Base-by-base conservation (phyloP, 163 green algal genomes). In the Trebouxia gelatinosa region DNA sequence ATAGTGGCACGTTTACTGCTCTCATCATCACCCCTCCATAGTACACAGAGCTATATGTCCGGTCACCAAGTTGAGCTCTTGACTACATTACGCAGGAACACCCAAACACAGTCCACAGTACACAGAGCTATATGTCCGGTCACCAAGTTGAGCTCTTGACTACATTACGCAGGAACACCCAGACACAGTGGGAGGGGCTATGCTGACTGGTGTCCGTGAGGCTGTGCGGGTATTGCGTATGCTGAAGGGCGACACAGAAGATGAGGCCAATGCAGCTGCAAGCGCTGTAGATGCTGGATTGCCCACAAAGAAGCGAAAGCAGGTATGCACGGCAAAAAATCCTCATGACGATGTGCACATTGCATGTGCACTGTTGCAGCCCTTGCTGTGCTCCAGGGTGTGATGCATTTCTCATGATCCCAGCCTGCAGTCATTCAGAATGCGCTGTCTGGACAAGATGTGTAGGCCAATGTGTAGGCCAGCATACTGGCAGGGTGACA, bases 181-280 rank as follows among this genome's bases (percentile, higher is more conserved):
- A 6, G 94, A 97, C 81, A 97, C 94, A 0, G 93, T 98, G 32
- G 92, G 92, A 43, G 94, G 94, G n/a, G 93, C 90, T 46, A 91
- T 96, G 87, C 83, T 97, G 46, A 88, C 84, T 9, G 93, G 93
- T 9, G 65, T 96, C 77, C 85, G 93, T 7, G 93, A 96, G 86
- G 93, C 90, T 23, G 81, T 84, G 29, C 84, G 84, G 28, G 70
- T 83, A 57, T 74, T 95, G 71, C 74, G 86, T 21, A 65, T 91
- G 71, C 74, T 91, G 68, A 68, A 48, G 19, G 80, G 75, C 2
- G 59, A 75, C 34, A 58, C 82, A 67, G 32, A 68, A 28, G 76
- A 76, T 58, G 65, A 46, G 16, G 77, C 59, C 31, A 62, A 70
- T 28, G 70, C 19, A 2, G 82, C 74, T 13, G 78, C 67, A n/a